These are phyloP conservation scores for Candida fluviatilis DNA, from an alignment of 805 yeast genomes.

Conservation along the genomic window DNA sequence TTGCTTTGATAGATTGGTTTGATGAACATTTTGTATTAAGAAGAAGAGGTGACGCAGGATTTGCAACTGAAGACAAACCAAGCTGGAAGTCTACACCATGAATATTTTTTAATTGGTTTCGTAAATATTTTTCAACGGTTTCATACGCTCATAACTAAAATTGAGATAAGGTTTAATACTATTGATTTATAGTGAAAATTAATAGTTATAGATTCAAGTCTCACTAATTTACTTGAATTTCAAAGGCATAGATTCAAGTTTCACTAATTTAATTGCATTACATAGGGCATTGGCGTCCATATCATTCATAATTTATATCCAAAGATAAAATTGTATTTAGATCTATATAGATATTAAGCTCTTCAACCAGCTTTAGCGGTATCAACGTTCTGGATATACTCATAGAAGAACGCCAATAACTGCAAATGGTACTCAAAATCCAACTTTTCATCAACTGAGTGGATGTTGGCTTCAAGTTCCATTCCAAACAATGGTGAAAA, in stretches of 20 bases:
- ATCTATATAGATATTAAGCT: too few relatives aligned
- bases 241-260: too few relatives aligned
- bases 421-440: conserved; percentile 57
- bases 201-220: too few relatives aligned
- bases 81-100: conserved; percentile 7
- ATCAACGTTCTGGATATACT: conserved; percentile 44
- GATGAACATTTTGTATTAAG: conserved; percentile 64
- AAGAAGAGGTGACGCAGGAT: conserved; percentile 65
- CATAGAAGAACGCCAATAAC: conserved; percentile 51
- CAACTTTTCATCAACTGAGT: conserved; percentile 62
- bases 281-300: too few relatives aligned
- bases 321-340: too few relatives aligned
- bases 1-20: conserved; percentile 78
- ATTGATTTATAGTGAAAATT: too few relatives aligned
- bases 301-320: too few relatives aligned
- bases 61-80: conserved; percentile 47
- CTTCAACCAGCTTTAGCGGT: conserved; percentile 13
- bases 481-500: conserved; percentile 45
- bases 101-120: conserved; percentile 1
- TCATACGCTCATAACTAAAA: too few relatives aligned
- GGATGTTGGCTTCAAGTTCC: conserved; percentile 40
- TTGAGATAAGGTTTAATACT: too few relatives aligned
- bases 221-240: too few relatives aligned
- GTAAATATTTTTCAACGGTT: too few relatives aligned
- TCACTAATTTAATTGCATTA: too few relatives aligned